phyloP scores from a whole-genome alignment of 2,329 filamentous ascomycete species.

The Talaromyces verruculosus region DNA sequence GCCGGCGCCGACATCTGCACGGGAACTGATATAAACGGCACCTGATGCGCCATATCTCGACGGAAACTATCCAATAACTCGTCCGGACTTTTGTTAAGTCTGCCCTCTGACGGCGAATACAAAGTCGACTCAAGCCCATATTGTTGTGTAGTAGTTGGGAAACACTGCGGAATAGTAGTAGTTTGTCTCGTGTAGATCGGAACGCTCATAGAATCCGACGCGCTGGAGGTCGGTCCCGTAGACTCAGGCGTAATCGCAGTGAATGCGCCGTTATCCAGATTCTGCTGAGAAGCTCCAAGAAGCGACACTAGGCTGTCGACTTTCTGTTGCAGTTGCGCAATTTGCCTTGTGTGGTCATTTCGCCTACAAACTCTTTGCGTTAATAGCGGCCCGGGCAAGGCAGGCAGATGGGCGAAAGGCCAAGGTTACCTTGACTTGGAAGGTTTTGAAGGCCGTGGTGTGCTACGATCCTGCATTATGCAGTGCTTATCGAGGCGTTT shows the following conservation, averaged over 20 bases:
- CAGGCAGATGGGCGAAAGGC: neutral
- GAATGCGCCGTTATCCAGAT: slow-evolving; percentile 4
- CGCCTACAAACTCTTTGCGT: slow-evolving; percentile 12
- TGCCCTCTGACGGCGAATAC: slow-evolving; percentile 4
- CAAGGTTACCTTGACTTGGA: slow-evolving; percentile 12
- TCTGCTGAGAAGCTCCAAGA: slow-evolving; percentile 12
- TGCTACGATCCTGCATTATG: slow-evolving; percentile 19
- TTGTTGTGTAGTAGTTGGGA: slow-evolving; percentile 11
- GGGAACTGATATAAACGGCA: slow-evolving; percentile 14
- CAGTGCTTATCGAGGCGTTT: slow-evolving; percentile 19
- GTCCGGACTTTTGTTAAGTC: slow-evolving; percentile 6
- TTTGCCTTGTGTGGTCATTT: slow-evolving; percentile 17
- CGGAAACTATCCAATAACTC: slow-evolving; percentile 12
- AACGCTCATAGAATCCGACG: slow-evolving; percentile 9
- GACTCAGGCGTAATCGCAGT: slow-evolving; percentile 15
- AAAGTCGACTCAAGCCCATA: slow-evolving; percentile 7
- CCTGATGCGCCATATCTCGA: slow-evolving; percentile 15
- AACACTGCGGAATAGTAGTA: slow-evolving; percentile 10
- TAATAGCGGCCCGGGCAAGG: slow-evolving; percentile 3
- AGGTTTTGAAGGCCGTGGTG: slow-evolving; percentile 17
- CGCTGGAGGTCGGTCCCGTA: slow-evolving; percentile 8
- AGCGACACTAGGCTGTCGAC: slow-evolving; percentile 18
- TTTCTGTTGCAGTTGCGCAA: slow-evolving; percentile 16
- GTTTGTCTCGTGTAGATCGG: slow-evolving; percentile 2
- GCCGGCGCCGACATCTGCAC: slow-evolving; percentile 13